Percentiles rank a stretch among this genome's conserved stretches.
phyloP scores from a whole-genome alignment of 495 filamentous ascomycete genomes.

The Evernia prunastri region DNA sequence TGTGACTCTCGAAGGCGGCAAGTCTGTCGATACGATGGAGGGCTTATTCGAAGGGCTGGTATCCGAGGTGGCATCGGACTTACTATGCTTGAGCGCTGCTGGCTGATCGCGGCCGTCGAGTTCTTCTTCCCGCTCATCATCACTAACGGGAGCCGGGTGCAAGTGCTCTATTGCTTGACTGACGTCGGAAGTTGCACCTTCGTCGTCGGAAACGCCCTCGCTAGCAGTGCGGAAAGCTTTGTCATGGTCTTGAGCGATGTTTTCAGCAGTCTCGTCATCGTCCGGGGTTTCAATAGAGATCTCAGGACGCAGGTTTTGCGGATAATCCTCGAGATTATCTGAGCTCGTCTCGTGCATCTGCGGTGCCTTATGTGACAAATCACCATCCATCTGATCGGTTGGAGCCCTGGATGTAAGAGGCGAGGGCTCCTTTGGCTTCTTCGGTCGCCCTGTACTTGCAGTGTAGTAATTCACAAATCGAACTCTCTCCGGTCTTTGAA shows the following conservation, averaged over 20 bases:
- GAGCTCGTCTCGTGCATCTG: conserved; percentile 4
- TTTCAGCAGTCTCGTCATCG: background rate
- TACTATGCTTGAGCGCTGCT: background rate
- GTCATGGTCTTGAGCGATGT: background rate
- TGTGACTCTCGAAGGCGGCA: background rate
- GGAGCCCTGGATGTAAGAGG: conserved; percentile 18
- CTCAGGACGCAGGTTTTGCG: background rate
- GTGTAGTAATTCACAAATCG: conserved; percentile 92
- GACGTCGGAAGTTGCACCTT: conserved; percentile 1
- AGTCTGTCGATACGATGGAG: background rate
- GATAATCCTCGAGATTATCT: background rate
- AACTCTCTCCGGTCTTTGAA: conserved; percentile 47
- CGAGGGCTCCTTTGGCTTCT: conserved; percentile 36
- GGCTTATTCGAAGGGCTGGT: background rate
- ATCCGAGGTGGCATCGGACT: background rate
- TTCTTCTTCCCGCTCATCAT: conserved; percentile 5
- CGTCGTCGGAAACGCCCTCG: background rate
- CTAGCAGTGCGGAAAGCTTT: background rate
- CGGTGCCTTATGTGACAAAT: background rate
- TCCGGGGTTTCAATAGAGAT: background rate
- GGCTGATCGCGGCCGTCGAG: background rate
- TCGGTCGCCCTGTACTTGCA: conserved; percentile 61
- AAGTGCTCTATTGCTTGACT: conserved; percentile 8
- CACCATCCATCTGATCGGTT: background rate
- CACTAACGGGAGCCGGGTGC: conserved; percentile 7